Base-by-base conservation (phyloP, 495 filamentous ascomycete species). In the Xylaria cubensis region DNA sequence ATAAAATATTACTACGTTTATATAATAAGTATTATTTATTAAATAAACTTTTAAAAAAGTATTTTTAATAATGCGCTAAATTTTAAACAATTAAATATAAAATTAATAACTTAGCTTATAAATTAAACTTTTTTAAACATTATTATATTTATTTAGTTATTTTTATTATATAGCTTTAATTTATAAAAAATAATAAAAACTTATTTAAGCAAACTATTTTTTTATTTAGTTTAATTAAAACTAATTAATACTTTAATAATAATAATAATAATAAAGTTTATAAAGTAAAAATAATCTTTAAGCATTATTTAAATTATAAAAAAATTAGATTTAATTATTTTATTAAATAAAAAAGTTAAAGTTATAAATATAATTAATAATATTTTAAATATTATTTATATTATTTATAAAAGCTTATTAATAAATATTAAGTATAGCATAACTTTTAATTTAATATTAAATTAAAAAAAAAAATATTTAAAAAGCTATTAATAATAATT, bases 301-400 rank as follows among this genome's bases (percentile, higher is more conserved):
- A 53, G 1, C 8, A 53, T 24, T 24, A 5, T 2, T 24, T 24
- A 24, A 53, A 53, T 24, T 5, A 10, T 0, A 53, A 53, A 53
- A 53, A 53, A 53, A 53, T 24, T 41, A 24, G n/a, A 1, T 53
- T 53, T 53, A 53, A 53, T 9, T 53, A 53, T 10, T 24, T 53
- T 5, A 53, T 53, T 53, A 53, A 53, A 53, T 53, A 53, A 24
- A 21, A 21, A 53, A 53, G n/a, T 24, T 53, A 53, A 53, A 53
- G 21, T n/a, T n/a, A n/a, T n/a, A n/a, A n/a, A n/a, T n/a, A n/a
- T n/a, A n/a, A n/a, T n/a, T n/a, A n/a, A n/a, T 62, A 62, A 42
- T 6, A 36, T n/a, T 6, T 41, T 24, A 15, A 62, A 10, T 21
- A n/a, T n/a, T 39, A 36, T 21, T 36, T 39, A 1, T 62, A 36